A percentile compares a stretch with the other conserved stretches of the same genome.
Evolutionary conservation across 305 asterid genomes (phyloP).

Genomic region (Fraxinus sp.): DNA sequence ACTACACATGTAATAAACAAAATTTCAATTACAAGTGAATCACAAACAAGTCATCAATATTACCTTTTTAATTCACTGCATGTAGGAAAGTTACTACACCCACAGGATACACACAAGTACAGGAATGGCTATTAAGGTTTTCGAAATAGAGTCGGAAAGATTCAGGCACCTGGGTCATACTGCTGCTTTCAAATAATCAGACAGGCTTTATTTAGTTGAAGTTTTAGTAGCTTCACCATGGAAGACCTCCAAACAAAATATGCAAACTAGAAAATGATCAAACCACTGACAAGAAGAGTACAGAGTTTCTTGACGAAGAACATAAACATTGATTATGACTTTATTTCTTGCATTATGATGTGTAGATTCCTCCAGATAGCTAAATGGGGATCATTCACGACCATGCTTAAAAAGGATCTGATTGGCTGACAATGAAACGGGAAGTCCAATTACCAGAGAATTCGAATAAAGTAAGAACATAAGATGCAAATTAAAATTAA

Average conservation of each 20-base stretch:
- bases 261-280: conserved; percentile 11
- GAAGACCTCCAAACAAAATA: conserved; percentile 12
- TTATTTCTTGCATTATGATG: neutral
- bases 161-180: neutral
- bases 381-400: conserved; percentile 16
- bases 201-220: conserved; percentile 15
- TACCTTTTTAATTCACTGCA: neutral
- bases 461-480: conserved; percentile 17
- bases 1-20: neutral
- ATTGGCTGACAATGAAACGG: conserved; percentile 46
- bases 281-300: neutral
- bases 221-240: conserved; percentile 31
- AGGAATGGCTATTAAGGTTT: neutral
- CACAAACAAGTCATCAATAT: neutral
- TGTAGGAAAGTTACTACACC: neutral
- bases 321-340: conserved; percentile 4
- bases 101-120: neutral
- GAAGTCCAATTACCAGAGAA: conserved; percentile 33
- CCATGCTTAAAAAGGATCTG: conserved; percentile 25
- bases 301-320: conserved; percentile 6
- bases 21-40: neutral
- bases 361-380: neutral
- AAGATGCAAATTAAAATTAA: conserved; percentile 3
- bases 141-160: neutral
- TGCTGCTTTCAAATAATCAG: conserved; percentile 1